phyloP scores from a whole-genome alignment of 495 filamentous ascomycete genomes.

The Hypoxylon perforatum region DNA sequence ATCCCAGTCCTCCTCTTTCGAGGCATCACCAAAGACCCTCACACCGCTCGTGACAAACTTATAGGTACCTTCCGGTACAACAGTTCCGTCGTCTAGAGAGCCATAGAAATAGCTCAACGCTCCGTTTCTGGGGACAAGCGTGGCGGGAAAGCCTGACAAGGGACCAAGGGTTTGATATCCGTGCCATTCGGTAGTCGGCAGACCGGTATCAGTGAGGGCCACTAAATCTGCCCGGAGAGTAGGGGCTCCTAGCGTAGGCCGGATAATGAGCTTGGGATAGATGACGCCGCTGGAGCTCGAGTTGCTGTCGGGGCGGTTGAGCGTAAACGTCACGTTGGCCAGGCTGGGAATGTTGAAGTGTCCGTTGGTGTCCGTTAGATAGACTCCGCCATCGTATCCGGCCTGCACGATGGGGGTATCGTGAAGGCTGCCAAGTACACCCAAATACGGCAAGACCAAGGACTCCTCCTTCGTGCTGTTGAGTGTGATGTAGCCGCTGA shows the following conservation, averaged over 20 bases:
- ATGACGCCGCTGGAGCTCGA: background rate
- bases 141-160: constrained; percentile 31
- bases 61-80: constrained; percentile 39
- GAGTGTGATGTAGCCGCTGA: constrained; percentile 46
- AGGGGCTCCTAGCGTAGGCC: constrained; percentile 21
- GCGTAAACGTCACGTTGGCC: constrained; percentile 23
- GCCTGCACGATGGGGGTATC: constrained; percentile 20
- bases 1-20: constrained; percentile 15
- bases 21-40: constrained; percentile 16
- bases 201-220: constrained; percentile 19
- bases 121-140: constrained; percentile 12
- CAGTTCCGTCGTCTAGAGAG: constrained; percentile 27
- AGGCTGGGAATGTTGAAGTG: background rate
- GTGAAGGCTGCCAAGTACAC: constrained; percentile 29
- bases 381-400: constrained; percentile 17
- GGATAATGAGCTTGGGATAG: constrained; percentile 1
- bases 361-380: constrained; percentile 22
- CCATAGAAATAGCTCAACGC: constrained; percentile 21
- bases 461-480: constrained; percentile 43
- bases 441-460: constrained; percentile 45
- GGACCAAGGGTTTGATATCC: constrained; percentile 33
- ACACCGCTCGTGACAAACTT: constrained; percentile 17
- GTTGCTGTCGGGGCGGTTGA: constrained; percentile 7
- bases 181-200: constrained; percentile 30
- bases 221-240: constrained; percentile 41